These are phyloP conservation scores for Acer yangbiense DNA, from an alignment of 345 rosid genomes.

Conservation along the genomic window DNA sequence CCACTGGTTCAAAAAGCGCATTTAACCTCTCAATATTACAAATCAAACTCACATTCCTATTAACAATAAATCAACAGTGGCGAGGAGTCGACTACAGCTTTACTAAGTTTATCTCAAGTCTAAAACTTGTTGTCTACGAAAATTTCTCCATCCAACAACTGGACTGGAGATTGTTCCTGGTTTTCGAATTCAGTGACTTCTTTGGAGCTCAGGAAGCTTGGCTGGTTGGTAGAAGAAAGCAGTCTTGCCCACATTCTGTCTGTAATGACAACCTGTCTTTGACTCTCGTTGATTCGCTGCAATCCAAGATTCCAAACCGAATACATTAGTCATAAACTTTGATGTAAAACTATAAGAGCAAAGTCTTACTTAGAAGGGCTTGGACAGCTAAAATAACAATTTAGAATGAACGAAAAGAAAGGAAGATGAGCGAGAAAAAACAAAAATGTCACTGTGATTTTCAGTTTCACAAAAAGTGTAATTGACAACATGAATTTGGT, in stretches of 20 bases:
- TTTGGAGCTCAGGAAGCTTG: slow-evolving; percentile 55
- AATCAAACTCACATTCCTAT: neutral
- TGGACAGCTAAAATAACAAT: neutral
- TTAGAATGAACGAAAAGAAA: neutral
- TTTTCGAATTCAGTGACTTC: slow-evolving; percentile 22
- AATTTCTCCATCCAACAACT: slow-evolving; percentile 21
- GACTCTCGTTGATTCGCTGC: slow-evolving; percentile 69
- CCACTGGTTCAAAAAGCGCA: neutral
- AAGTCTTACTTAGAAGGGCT: neutral
- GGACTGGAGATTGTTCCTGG: slow-evolving; percentile 20
- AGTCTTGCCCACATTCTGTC: slow-evolving; percentile 93
- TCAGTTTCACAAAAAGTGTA: neutral
- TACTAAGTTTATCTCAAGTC: neutral
- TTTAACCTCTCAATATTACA: neutral
- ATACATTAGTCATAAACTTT: neutral
- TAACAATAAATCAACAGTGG: slow-evolving; percentile 3
- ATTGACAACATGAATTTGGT: neutral
- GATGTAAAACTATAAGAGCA: neutral
- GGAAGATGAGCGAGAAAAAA: neutral
- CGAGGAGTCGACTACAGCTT: neutral
- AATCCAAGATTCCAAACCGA: slow-evolving; percentile 3
- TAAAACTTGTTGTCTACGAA: slow-evolving; percentile 2
- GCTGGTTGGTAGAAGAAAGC: slow-evolving; percentile 77
- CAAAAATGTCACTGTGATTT: neutral
- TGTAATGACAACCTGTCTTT: slow-evolving; percentile 72